Base-by-base conservation (phyloP, 2,329 filamentous ascomycete species). In the Cercospora beticola region DNA sequence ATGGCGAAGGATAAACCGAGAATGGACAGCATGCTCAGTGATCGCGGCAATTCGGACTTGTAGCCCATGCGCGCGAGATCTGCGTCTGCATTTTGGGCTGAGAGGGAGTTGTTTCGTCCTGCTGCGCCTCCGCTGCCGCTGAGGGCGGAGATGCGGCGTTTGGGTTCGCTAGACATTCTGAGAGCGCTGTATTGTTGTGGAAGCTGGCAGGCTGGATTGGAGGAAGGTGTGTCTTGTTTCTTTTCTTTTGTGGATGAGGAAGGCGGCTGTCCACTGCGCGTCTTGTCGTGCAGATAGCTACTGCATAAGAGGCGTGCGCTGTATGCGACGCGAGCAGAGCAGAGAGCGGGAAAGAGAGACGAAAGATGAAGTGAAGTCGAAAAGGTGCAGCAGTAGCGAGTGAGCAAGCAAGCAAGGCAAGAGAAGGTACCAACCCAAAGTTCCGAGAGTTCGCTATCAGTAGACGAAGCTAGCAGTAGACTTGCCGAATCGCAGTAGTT, bases 1-100 rank as follows among this genome's bases (percentile, higher is more conserved):
- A 92, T 92, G 62, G 89, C 90, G 76, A 92, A 92, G 56, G 88
- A 90, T 79, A 89, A 75, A 62, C 90, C 90, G 56, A 92, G 81
- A 30, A 92, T 87, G 75, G 87, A 89, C 74, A 91, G 79, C 88
- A 91, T 91, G 76, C 86, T 88, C 71, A 92, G 78, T 72, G 87
- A 88, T 68, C 89, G 84, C 16, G 89, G 89, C 54, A 92, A 77
- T 76, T 91, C 89, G 64, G 84, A 83, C 79, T 86, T 86, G 82
- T 91, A 91, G 63, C 89, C 89, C 87, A 91, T 88, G 72, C 84
- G 85, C 69, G 86, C 88, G 74, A 90, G 83, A 63, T 86, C 86
- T 70, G 86, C 86, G 76, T 90, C 86, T 68, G 87, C 88, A 68
- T 76, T 78, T 75, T 68, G 62, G 2, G 82, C 71, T 73, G 86